These are phyloP conservation scores for Chlorophyllum brunneum DNA, from an alignment of 768 basidiomycete species.

Conservation along the genomic window DNA sequence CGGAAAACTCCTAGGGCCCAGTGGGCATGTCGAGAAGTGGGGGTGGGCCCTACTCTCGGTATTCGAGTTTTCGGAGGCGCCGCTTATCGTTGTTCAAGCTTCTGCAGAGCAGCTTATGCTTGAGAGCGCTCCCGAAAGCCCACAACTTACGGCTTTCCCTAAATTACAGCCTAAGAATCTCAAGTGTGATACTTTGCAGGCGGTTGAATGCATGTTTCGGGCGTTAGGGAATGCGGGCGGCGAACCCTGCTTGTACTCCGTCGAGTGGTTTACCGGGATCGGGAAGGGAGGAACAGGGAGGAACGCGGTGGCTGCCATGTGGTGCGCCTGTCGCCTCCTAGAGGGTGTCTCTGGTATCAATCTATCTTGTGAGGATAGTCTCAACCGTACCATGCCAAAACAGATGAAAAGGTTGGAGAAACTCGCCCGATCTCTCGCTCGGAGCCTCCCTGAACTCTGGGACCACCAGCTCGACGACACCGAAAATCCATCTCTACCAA, in stretches of 20 bases:
- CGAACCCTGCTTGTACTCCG: conserved; percentile 66
- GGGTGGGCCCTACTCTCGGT: conserved; percentile 82
- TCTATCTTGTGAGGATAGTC: conserved; percentile 29
- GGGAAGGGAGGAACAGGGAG: conserved; percentile 40
- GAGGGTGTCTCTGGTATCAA: conserved; percentile 61
- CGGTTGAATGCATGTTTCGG: conserved; percentile 70
- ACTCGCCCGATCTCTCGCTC: conserved; percentile 57
- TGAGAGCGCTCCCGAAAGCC: conserved; percentile 40
- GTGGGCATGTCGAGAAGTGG: conserved; percentile 88
- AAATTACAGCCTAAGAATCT: conserved; percentile 54
- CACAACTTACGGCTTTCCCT: conserved; percentile 49
- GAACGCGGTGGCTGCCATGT: conserved; percentile 67
- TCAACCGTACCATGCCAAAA: conserved; percentile 22
- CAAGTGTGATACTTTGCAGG: conserved; percentile 37
- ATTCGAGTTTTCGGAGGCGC: conserved; percentile 67
- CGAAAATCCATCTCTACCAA: conserved; percentile 15
- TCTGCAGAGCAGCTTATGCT: conserved; percentile 54
- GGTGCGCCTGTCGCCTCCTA: conserved; percentile 76
- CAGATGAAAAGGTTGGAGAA: conserved; percentile 57
- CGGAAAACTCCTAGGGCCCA: conserved; percentile 70
- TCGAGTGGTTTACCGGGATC: conserved; percentile 77
- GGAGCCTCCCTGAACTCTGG: conserved; percentile 70
- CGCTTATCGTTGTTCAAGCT: conserved; percentile 40
- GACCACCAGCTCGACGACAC: conserved; percentile 36
- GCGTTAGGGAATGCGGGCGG: conserved; percentile 67